phyloP scores from a whole-genome alignment of 345 rosid genomes.

The Eucalyptus polybractea region DNA sequence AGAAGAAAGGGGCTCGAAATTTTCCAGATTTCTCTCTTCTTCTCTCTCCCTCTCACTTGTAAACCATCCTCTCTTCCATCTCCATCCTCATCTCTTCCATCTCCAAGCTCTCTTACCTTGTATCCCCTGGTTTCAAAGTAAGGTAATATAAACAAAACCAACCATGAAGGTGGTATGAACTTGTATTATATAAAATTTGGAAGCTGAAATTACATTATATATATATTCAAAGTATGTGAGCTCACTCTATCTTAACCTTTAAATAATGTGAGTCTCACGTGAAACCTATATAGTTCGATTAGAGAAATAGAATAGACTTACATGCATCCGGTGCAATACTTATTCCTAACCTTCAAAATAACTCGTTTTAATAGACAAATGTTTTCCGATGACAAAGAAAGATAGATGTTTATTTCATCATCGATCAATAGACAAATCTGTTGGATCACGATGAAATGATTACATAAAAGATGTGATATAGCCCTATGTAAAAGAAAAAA shows the following conservation, averaged over 20 bases:
- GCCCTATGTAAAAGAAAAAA: not conserved
- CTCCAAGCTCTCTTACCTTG: no score
- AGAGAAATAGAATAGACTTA: not conserved
- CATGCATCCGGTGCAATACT: accelerated
- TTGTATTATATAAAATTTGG: no score
- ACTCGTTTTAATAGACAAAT: accelerated
- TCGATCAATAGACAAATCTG: accelerated
- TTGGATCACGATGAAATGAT: not conserved
- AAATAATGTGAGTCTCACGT: accelerated
- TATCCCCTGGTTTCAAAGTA: no score
- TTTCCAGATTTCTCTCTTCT: no score
- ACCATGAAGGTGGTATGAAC: no score
- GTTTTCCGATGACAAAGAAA: not conserved
- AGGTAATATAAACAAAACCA: no score
- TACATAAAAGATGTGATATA: not conserved
- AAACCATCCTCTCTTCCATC: no score
- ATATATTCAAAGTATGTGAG: accelerated
- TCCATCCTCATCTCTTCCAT: no score
- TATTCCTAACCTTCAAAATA: not conserved
- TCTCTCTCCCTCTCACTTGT: no score
- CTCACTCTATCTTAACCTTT: not conserved
- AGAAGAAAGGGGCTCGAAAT: no score
- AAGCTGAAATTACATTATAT: no score
- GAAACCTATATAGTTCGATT: accelerated
- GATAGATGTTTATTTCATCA: accelerated